Conservation (phyloP, 176 grass and related monocot genomes). For the Rhynchospora tenuis region DNA sequence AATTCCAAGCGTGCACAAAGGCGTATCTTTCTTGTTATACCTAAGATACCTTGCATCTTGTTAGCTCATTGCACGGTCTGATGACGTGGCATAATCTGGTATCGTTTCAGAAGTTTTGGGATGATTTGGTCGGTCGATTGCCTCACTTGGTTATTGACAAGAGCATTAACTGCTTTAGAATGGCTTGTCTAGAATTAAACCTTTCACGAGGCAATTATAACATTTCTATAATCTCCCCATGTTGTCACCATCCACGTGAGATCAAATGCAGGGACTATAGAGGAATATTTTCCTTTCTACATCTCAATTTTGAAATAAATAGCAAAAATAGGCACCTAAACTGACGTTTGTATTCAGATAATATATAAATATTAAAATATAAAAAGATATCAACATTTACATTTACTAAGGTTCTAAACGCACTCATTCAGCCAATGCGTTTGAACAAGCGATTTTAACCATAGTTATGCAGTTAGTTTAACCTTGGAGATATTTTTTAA, state of each 20-base stretch:
- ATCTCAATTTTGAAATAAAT: not conserved
- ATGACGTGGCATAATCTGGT: not conserved
- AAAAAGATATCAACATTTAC: not conserved
- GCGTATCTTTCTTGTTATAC: not conserved
- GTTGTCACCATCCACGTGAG: constrained; percentile 23
- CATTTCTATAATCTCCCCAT: constrained; percentile 2
- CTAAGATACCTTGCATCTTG: not conserved
- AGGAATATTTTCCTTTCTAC: not conserved
- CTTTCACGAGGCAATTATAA: constrained; percentile 21
- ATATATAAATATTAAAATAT: not conserved
- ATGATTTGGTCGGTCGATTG: constrained; percentile 15
- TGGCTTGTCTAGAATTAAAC: constrained; percentile 22
- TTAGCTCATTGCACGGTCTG: not conserved
- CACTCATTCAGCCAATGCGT: too few species aligned
- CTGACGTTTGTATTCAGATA: too few species aligned
- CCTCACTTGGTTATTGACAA: constrained; percentile 1
- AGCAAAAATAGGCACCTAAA: too few species aligned
- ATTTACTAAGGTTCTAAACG: not conserved
- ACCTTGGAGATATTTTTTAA: not conserved
- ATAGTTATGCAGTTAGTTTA: not conserved
- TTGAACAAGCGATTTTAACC: not conserved
- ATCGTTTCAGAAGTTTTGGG: not conserved
- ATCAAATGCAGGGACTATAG: not conserved
- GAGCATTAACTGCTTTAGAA: constrained; percentile 13
- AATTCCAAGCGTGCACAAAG: not conserved